Percentiles rank a stretch among this genome's conserved stretches.
These are phyloP conservation scores for Chlorencoelia australis DNA, from an alignment of 2,329 filamentous ascomycete species.

Conservation along the genomic window DNA sequence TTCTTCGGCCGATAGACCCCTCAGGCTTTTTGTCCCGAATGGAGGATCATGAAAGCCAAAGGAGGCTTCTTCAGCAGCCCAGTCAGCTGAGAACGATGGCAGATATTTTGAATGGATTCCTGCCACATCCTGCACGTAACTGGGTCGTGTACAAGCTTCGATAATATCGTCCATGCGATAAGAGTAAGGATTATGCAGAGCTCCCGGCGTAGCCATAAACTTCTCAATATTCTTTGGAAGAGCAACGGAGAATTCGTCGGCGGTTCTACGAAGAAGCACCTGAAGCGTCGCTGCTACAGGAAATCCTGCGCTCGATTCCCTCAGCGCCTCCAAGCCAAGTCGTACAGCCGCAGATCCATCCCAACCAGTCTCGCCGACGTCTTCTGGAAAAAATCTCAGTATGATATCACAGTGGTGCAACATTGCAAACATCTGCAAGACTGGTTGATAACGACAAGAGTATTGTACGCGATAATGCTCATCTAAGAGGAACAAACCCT, in stretches of 20 bases:
- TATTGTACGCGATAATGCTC: conserved; percentile 22
- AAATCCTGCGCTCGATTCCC: conserved; percentile 22
- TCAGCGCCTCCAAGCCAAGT: conserved; percentile 22
- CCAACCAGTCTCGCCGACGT: conserved; percentile 13
- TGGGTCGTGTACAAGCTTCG: conserved; percentile 24
- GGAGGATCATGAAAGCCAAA: conserved; percentile 15
- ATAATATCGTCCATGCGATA: conserved; percentile 25
- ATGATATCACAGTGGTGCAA: conserved; percentile 26
- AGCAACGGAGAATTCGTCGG: conserved; percentile 8
- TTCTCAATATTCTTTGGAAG: too few relatives aligned
- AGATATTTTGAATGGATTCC: conserved; percentile 23
- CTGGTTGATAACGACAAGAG: conserved; percentile 25
- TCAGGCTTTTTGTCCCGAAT: not conserved
- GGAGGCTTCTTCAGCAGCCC: conserved; percentile 12
- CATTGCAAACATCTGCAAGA: conserved; percentile 26
- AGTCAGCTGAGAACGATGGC: conserved; percentile 23
- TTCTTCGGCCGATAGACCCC: conserved; percentile 16
- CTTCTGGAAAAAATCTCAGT: conserved; percentile 24
- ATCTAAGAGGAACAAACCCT: conserved; percentile 25
- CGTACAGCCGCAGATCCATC: conserved; percentile 22
- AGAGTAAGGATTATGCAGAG: not conserved
- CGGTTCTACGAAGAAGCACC: conserved; percentile 23
- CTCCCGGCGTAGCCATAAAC: too few relatives aligned
- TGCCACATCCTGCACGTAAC: conserved; percentile 23
- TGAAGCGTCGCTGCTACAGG: conserved; percentile 25